These are phyloP conservation scores for Colletotrichum trifolii DNA, from an alignment of 2,329 filamentous ascomycete species.

Conservation along the genomic window DNA sequence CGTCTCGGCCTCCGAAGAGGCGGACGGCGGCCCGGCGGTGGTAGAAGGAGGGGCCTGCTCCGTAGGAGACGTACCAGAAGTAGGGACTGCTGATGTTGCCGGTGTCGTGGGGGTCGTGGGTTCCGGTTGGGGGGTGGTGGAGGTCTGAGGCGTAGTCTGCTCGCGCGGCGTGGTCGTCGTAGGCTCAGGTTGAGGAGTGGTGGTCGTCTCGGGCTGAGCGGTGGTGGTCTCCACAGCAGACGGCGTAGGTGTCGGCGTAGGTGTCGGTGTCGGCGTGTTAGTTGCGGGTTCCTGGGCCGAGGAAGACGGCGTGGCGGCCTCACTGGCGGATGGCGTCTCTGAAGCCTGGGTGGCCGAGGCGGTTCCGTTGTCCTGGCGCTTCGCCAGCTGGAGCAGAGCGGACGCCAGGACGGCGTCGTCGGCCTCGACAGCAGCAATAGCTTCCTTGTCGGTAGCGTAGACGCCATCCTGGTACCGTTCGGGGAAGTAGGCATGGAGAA, in stretches of 20 bases:
- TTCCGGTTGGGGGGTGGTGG: slow-evolving; percentile 22
- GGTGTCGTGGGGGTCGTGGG: slow-evolving; percentile 40
- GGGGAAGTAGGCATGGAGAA: slow-evolving; percentile 72
- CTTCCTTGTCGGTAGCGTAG: slow-evolving; percentile 72
- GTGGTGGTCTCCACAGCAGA: slow-evolving; percentile 27
- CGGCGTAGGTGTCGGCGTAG: slow-evolving; percentile 38
- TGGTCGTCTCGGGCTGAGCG: slow-evolving; percentile 26
- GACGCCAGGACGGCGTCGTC: slow-evolving; percentile 71
- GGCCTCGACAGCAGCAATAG: slow-evolving; percentile 71
- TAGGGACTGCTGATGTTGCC: slow-evolving; percentile 43
- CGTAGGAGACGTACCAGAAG: slow-evolving; percentile 41
- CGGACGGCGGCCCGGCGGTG: slow-evolving; percentile 45
- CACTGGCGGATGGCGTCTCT: slow-evolving; percentile 33
- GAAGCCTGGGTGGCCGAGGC: slow-evolving; percentile 37
- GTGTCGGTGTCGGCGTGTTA: slow-evolving; percentile 36
- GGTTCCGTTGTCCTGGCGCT: slow-evolving; percentile 61
- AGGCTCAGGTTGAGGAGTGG: slow-evolving; percentile 18
- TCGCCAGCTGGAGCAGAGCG: slow-evolving; percentile 72
- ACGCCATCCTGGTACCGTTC: slow-evolving; percentile 75
- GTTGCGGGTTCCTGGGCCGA: slow-evolving; percentile 14
- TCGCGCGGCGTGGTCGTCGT: slow-evolving; percentile 25
- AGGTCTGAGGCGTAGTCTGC: slow-evolving; percentile 18
- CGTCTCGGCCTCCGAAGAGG: slow-evolving; percentile 34
- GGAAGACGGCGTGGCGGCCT: slow-evolving; percentile 26
- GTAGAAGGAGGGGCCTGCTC: slow-evolving; percentile 39